Base-by-base conservation (phyloP, 345 rosid species). In the Moricandia arvensis region DNA sequence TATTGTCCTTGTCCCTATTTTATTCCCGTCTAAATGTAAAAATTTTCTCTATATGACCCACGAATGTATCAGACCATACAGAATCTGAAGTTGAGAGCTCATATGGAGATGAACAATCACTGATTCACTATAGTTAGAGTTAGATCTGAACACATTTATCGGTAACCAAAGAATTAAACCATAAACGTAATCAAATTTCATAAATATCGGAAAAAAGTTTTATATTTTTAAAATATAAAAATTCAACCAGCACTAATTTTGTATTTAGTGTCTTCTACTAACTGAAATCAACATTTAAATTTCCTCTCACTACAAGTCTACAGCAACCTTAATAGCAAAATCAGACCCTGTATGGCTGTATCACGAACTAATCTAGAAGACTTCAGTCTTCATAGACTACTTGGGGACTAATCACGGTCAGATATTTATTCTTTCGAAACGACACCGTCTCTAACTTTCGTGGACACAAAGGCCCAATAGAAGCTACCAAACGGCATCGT, bases 391-490 rank as follows among this genome's bases (percentile, higher is more conserved):
- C n/a, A 41, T 12, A 41, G 3, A 43, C 49, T 43, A 17, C 8
- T 51, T 21, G 24, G 24, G 26, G 58, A 51, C 8, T 18, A 51
- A 51, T 54, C 4, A 51, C 7, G 17, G 26, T 17, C 58, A 21
- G 7, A 4, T 4, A 26, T 21, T 55, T 2, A 55, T 55, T 24
- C 15, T 24, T 13, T 18, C 15, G 2, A 11, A 18, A 24, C 60
- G 60, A 55, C n/a, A 0, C 59, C 60, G 15, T 57, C n/a, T 11
- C 8, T 0, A 59, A 30, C 27, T 11, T 29, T 59, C 8, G 6
- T 30, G 38, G 63, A 59, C 63, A 51, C 43, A 49, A 3, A 24
- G 31, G 74, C 69, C 79, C 74, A 61, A 51, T 4, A 16, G 2
- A 0, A 1, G 0, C 0, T 3, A 0, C 6, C 6, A 76, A 57